Conservation (phyloP, 164 flowering plant genomes). For the Paratinospora sagittata region DNA sequence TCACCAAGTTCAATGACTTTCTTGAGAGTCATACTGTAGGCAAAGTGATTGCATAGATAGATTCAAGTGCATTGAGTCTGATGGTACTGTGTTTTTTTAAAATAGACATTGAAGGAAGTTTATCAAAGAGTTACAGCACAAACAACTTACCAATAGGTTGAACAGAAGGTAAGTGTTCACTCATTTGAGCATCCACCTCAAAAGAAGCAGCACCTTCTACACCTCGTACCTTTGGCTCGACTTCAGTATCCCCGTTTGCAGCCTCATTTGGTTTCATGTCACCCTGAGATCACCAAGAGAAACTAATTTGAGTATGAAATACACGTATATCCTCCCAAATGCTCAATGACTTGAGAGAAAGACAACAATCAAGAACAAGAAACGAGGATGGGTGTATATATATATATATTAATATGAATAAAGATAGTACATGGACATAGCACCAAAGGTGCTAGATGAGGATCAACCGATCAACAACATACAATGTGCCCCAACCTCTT, state of each 20-base stretch:
- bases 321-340: background rate
- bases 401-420: too few species aligned
- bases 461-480: too few species aligned
- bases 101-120: background rate
- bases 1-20: too few species aligned
- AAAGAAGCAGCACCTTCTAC: conserved; percentile 20
- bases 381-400: too few species aligned
- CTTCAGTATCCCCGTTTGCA: conserved; percentile 34
- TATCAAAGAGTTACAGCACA: conserved; percentile 11
- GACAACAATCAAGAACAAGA: too few species aligned
- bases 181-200: conserved; percentile 22
- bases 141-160: conserved; percentile 44
- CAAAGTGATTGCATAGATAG: background rate
- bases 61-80: background rate
- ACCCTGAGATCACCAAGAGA: conserved; percentile 28
- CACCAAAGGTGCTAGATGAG: too few species aligned
- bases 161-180: conserved; percentile 35
- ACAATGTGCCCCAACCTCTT: too few species aligned
- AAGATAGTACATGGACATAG: too few species aligned
- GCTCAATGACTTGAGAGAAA: background rate
- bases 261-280: conserved; percentile 33
- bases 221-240: conserved; percentile 34
- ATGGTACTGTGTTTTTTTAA: background rate
- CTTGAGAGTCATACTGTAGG: background rate
- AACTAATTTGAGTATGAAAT: background rate